A percentile compares a stretch with the other conserved stretches of the same genome.
These are phyloP conservation scores for Leishmania lainsoni DNA, from an alignment of 208 protist species.

Conservation along the genomic window DNA sequence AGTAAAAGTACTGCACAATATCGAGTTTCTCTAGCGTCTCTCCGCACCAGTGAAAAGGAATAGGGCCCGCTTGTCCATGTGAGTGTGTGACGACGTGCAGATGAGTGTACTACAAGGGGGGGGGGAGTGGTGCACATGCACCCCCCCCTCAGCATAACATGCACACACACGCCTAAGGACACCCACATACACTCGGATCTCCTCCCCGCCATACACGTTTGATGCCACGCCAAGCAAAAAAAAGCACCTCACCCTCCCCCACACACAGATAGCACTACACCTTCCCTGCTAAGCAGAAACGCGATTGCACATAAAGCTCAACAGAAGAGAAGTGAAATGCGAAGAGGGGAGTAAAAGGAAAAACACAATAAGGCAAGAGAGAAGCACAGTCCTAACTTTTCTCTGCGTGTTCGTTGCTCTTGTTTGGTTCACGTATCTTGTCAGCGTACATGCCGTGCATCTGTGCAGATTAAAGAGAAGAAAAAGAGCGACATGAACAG, in stretches of 20 bases:
- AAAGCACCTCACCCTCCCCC: not conserved
- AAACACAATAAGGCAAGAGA: not conserved
- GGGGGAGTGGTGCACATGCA: not conserved
- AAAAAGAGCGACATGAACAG: not conserved
- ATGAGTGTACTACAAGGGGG: not conserved
- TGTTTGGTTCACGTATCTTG: not conserved
- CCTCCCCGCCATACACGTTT: not conserved
- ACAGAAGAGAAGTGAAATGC: conserved; percentile 17
- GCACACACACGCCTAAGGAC: not conserved
- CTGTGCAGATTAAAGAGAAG: not conserved
- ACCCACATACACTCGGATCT: not conserved
- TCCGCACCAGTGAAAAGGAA: not conserved
- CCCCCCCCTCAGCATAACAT: not conserved
- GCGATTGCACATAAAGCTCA: not conserved
- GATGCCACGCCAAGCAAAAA: not conserved
- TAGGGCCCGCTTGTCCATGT: not conserved
- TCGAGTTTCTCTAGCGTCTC: not conserved
- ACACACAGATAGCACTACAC: not conserved
- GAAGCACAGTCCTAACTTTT: not conserved
- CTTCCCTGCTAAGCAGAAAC: not conserved
- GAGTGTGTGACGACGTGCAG: not conserved
- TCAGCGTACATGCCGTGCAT: not conserved
- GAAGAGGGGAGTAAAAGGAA: not conserved
- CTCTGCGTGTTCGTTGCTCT: not conserved
- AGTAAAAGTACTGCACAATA: not conserved